Conservation (phyloP, 495 filamentous ascomycete species). For the Aspergillus mulundensis region DNA sequence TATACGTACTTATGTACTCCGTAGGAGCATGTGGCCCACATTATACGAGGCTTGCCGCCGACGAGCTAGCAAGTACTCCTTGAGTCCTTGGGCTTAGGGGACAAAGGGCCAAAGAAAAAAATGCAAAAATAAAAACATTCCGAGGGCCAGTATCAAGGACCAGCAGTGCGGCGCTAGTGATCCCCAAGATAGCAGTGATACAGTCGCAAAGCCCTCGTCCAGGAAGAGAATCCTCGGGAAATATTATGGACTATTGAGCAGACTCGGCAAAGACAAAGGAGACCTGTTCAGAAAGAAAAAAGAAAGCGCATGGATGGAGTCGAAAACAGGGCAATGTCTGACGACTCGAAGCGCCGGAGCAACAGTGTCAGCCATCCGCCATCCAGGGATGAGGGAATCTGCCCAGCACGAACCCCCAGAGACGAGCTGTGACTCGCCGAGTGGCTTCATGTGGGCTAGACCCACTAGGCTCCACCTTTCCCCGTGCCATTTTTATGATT, state of each 20-base stretch:
- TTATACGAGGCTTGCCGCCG: conserved; percentile 1
- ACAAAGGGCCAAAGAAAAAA: too few species aligned
- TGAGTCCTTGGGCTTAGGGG: too few species aligned
- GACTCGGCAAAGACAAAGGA: not conserved
- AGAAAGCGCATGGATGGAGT: conserved; percentile 14
- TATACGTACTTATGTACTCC: not conserved
- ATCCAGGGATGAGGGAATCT: conserved; percentile 20
- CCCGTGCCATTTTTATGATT: conserved; percentile 26
- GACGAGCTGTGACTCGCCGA: conserved; percentile 29
- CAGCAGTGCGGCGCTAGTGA: conserved; percentile 8
- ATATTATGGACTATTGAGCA: not conserved
- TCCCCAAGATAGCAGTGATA: conserved; percentile 1
- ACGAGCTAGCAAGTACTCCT: not conserved
- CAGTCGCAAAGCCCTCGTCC: not conserved
- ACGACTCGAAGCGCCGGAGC: conserved; percentile 25
- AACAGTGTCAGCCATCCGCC: conserved; percentile 9
- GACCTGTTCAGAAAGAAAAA: not conserved
- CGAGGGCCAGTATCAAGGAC: conserved; percentile 1
- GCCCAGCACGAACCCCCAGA: conserved; percentile 28
- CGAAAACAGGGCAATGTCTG: conserved; percentile 25
- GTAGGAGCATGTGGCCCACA: not conserved
- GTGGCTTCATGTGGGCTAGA: conserved; percentile 26
- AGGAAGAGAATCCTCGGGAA: not conserved
- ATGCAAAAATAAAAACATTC: conserved; percentile 5
- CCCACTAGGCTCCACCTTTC: conserved; percentile 22